These are phyloP conservation scores for Waitea zeae DNA, from an alignment of 1,284 basidiomycete species.

Conservation along the genomic window DNA sequence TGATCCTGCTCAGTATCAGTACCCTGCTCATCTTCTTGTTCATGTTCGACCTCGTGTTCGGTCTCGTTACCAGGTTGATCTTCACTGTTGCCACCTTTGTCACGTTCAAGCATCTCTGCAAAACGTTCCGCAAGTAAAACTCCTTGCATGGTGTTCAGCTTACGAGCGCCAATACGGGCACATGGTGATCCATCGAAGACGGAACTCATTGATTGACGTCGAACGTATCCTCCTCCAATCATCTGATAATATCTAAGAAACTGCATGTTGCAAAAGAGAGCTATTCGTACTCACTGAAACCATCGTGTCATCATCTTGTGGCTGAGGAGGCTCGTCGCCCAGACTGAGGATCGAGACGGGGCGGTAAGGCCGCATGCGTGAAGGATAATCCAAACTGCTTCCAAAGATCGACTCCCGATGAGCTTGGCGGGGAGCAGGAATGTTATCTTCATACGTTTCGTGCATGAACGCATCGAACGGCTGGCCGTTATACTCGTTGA, in stretches of 20 bases:
- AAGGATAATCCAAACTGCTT: slow-evolving; percentile 9
- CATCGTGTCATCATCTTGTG: slow-evolving; percentile 63
- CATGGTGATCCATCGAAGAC: slow-evolving; percentile 58
- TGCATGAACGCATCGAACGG: too few relatives aligned
- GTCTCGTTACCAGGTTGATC: too few relatives aligned
- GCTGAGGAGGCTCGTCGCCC: slow-evolving; percentile 28
- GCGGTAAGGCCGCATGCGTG: slow-evolving; percentile 30
- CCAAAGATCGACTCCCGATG: neutral
- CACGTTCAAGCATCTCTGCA: too few relatives aligned
- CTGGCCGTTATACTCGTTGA: too few relatives aligned
- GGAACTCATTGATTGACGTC: slow-evolving; percentile 46
- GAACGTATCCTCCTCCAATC: slow-evolving; percentile 58
- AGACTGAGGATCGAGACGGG: slow-evolving; percentile 48
- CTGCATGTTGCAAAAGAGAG: neutral
- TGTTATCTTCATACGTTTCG: too few relatives aligned
- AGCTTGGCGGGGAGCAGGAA: too few relatives aligned
- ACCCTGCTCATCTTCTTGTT: too few relatives aligned
- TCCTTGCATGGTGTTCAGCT: too few relatives aligned
- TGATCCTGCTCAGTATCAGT: too few relatives aligned
- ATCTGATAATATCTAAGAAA: slow-evolving; percentile 25
- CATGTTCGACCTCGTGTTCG: too few relatives aligned
- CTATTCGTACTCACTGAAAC: slow-evolving; percentile 34
- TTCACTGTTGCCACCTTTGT: too few relatives aligned
- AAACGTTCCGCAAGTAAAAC: too few relatives aligned
- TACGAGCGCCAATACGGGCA: slow-evolving; percentile 39